Base-by-base conservation (phyloP, 352 stramenopile genomes). In the Peronospora tabacina region DNA sequence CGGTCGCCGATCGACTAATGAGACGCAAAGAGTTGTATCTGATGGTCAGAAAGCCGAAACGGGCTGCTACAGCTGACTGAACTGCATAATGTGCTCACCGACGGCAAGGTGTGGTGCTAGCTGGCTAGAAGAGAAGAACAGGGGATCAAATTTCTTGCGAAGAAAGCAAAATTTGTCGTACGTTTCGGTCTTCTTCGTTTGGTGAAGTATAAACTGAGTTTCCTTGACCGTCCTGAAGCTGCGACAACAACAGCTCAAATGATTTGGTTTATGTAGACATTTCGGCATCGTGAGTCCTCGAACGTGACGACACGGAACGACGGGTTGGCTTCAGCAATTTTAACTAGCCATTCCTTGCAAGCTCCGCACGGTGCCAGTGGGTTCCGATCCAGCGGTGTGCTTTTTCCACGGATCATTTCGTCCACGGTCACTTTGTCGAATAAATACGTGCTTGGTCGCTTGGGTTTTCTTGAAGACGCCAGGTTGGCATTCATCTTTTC, bases 281-380 rank as follows among this genome's bases (percentile, higher is more conserved):
- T 95, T 45, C 87, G 85, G 59, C 92, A 98, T 32, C 85, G 71
- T 24, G 79, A 72, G 71, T 98, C 96, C 41, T 96, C 96, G 49
- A 98, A 99, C 16, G 95, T 98, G 12, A 98, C 65, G 35, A 98
- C 90, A 47, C 89, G 90, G 61, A 99, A 98, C 35, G 95, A 85
- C 41, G 95, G 96, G 58, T 99, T 98, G 11, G 88, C 88, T 70
- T 98, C 94, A 5, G 94, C 94, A 58, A 99, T 98, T 70, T 99
- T 99, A 52, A 98, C 96, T 26, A 99, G 78, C 96, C 96, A 99
- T 65, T 99, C 96, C 60, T 97, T 98, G 76, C 96, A 99, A 10
- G 95, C 91, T 12, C 96, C 96, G 68, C 96, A 99, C 11, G 96
- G 96, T 36, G 92, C 90, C 20, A 99, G 65, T 20, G 96, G 96